These are phyloP conservation scores for Lactuca saligna DNA, from an alignment of 129 eudicot species.

Conservation along the genomic window DNA sequence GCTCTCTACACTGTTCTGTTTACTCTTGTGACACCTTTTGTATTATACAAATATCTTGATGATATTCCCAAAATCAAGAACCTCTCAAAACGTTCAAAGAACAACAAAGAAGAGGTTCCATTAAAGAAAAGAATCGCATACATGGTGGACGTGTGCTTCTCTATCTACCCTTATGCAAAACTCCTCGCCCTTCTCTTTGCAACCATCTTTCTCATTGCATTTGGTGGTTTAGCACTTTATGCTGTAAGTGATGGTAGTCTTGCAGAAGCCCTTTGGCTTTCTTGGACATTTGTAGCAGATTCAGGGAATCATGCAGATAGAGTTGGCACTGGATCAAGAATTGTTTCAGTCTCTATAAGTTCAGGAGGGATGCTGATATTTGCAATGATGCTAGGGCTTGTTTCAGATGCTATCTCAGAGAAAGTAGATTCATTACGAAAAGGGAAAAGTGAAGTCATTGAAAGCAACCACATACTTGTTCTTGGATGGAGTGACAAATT, in stretches of 20 bases:
- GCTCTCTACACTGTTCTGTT: constrained; percentile 67
- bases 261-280: constrained; percentile 91
- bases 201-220: constrained; percentile 89
- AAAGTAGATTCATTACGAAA: constrained; percentile 93
- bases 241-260: constrained; percentile 86
- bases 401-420: constrained; percentile 98
- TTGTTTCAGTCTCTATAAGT: constrained; percentile 91
- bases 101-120: constrained; percentile 83
- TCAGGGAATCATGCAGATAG: constrained; percentile 98
- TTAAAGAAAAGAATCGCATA: constrained; percentile 90
- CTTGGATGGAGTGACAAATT: constrained; percentile 99
- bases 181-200: constrained; percentile 95
- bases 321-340: constrained; percentile 87
- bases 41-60: constrained; percentile 75
- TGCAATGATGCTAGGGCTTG: constrained; percentile 99
- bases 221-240: constrained; percentile 95
- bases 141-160: constrained; percentile 89
- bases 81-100: constrained; percentile 44
- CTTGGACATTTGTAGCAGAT: constrained; percentile 97
- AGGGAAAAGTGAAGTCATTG: constrained; percentile 98
- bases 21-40: constrained; percentile 75
- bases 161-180: constrained; percentile 94
- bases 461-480: constrained; percentile 85
- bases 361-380: constrained; percentile 99
- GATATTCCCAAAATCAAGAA: constrained; percentile 59